These are phyloP conservation scores for Xylaria sp. DNA, from an alignment of 2,329 filamentous ascomycete species.

Conservation along the genomic window DNA sequence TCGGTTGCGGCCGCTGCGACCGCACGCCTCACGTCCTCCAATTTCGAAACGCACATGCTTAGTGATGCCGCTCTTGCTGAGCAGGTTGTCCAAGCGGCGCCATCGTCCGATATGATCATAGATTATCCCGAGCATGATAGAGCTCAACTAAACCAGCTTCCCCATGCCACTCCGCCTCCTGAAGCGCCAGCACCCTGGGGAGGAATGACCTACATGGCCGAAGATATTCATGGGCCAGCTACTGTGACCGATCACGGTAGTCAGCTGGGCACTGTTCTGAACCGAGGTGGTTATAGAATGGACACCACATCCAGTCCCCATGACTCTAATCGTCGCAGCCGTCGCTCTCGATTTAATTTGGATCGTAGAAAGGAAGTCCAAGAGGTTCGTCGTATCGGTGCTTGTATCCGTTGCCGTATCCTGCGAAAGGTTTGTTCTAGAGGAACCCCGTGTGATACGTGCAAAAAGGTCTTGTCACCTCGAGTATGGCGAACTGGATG, in stretches of 20 bases:
- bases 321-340: constrained; percentile 45
- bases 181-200: constrained; percentile 27
- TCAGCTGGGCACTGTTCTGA: constrained; percentile 28
- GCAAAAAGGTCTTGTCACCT: constrained; percentile 57
- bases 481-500: constrained; percentile 62
- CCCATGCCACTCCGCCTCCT: constrained; percentile 10
- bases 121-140: constrained; percentile 26
- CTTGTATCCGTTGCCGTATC: constrained; percentile 61
- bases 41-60: constrained; percentile 48
- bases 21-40: constrained; percentile 49
- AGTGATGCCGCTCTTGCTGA: constrained; percentile 22
- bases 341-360: constrained; percentile 53
- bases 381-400: constrained; percentile 58
- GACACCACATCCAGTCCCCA: constrained; percentile 42
- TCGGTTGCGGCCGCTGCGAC: constrained; percentile 53
- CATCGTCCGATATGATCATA: constrained; percentile 28
- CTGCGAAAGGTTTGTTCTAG: constrained; percentile 62
- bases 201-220: constrained; percentile 31
- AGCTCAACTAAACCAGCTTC: constrained; percentile 6
- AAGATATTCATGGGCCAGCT: constrained; percentile 30
- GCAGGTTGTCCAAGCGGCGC: constrained; percentile 15
- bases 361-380: constrained; percentile 59
- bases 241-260: constrained; percentile 31
- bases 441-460: constrained; percentile 58
- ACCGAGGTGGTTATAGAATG: constrained; percentile 50